phyloP scores from a whole-genome alignment of 176 grass and related monocot genomes.

The Juncus inflexus region DNA sequence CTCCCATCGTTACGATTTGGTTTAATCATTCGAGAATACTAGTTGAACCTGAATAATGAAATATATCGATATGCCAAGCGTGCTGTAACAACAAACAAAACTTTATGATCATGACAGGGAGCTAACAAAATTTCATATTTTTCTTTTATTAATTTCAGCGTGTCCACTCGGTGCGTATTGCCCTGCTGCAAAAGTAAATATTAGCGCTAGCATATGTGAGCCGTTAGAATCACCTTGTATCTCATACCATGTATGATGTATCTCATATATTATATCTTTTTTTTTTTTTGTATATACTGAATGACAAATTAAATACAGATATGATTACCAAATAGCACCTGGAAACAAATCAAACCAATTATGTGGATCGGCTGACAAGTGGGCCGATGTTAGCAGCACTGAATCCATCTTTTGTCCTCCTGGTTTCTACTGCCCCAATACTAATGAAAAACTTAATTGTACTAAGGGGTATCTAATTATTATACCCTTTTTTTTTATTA shows the following conservation, averaged over 20 bases:
- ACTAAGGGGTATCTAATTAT: conserved; percentile 55
- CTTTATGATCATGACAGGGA: neutral
- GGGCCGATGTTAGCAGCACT: conserved; percentile 63
- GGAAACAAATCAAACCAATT: conserved; percentile 31
- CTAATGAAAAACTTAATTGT: conserved; percentile 42
- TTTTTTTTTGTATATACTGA: neutral
- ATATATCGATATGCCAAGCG: too few relatives aligned
- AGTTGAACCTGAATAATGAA: too few relatives aligned
- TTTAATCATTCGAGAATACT: too few relatives aligned
- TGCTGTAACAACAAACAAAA: too few relatives aligned
- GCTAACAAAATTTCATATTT: neutral
- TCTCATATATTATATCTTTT: neutral
- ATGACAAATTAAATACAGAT: conserved; percentile 36
- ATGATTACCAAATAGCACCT: conserved; percentile 68
- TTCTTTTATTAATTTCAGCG: conserved; percentile 37
- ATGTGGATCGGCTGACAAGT: conserved; percentile 73
- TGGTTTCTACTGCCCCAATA: conserved; percentile 75
- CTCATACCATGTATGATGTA: neutral
- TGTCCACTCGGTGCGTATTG: conserved; percentile 90
- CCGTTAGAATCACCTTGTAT: conserved; percentile 51
- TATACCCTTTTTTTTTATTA: too few relatives aligned
- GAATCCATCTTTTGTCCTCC: conserved; percentile 74
- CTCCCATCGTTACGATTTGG: too few relatives aligned
- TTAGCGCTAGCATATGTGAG: conserved; percentile 60
- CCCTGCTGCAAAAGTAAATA: conserved; percentile 48